phyloP scores from a whole-genome alignment of 768 basidiomycete species.

The Gymnopilus dilepis region DNA sequence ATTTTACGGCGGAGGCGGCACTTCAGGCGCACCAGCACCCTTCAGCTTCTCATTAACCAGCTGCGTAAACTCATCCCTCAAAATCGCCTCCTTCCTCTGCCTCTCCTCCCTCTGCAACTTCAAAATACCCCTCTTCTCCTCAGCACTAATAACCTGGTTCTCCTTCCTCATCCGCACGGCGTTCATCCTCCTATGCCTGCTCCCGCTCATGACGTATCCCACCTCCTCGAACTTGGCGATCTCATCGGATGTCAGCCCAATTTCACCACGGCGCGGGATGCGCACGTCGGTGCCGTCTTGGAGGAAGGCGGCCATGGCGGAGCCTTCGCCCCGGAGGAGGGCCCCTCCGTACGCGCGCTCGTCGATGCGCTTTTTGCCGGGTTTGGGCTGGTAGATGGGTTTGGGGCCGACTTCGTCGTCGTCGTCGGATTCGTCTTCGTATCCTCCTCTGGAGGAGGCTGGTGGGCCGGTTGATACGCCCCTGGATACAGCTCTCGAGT shows the following conservation, averaged over 20 bases:
- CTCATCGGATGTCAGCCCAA: slow-evolving; percentile 86
- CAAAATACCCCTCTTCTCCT: slow-evolving; percentile 96
- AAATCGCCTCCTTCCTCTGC: slow-evolving; percentile 85
- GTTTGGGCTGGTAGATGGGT: slow-evolving; percentile 51
- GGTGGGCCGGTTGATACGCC: slow-evolving; percentile 22
- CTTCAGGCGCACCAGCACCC: slow-evolving; percentile 22
- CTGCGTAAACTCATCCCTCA: slow-evolving; percentile 90
- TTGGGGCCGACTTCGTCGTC: slow-evolving; percentile 84
- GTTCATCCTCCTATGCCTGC: slow-evolving; percentile 95
- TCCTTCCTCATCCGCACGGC: slow-evolving; percentile 99
- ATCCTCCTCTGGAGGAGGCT: slow-evolving; percentile 20
- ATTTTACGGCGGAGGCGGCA: not conserved
- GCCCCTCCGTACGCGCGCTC: slow-evolving; percentile 90
- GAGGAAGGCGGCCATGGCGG: slow-evolving; percentile 97
- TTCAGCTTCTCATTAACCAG: slow-evolving; percentile 80
- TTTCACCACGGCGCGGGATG: slow-evolving; percentile 98
- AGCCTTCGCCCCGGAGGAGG: slow-evolving; percentile 92
- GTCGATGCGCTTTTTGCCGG: slow-evolving; percentile 60
- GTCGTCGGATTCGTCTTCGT: slow-evolving; percentile 42
- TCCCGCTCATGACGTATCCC: slow-evolving; percentile 98
- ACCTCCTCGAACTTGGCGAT: slow-evolving; percentile 88
- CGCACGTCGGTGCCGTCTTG: slow-evolving; percentile 82
- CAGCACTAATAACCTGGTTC: slow-evolving; percentile 98
- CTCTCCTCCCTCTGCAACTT: slow-evolving; percentile 95
- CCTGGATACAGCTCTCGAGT: slow-evolving; percentile 15